These are phyloP conservation scores for Mercurialis annua DNA, from an alignment of 345 rosid genomes.

Conservation along the genomic window DNA sequence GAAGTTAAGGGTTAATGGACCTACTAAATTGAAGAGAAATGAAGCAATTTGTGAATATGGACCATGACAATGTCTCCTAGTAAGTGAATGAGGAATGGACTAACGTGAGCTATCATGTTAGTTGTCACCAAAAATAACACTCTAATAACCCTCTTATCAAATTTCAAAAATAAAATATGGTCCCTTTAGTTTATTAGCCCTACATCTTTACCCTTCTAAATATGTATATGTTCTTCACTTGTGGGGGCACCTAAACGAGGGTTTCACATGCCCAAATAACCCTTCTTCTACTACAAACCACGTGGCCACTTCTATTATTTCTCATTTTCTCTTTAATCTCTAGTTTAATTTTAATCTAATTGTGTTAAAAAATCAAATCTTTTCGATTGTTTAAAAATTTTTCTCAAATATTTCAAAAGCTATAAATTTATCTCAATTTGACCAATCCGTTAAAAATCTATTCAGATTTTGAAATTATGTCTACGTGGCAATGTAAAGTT, in stretches of 20 bases:
- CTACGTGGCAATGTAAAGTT: no score
- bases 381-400: no score
- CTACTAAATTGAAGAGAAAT: conserved; percentile 30
- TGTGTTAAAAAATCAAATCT: no score
- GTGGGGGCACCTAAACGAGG: conserved; percentile 44
- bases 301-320: conserved; percentile 41
- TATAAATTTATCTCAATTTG: no score
- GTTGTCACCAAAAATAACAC: conserved; percentile 30
- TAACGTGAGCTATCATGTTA: conserved; percentile 55
- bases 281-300: conserved; percentile 48
- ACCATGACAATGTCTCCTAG: conserved; percentile 44
- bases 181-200: conserved; percentile 19
- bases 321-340: background rate
- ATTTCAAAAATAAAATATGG: no score
- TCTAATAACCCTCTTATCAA: background rate
- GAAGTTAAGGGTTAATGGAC: conserved; percentile 21
- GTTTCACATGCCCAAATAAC: conserved; percentile 50
- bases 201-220: conserved; percentile 11
- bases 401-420: no score
- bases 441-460: no score
- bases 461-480: no score
- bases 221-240: conserved; percentile 4
- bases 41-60: conserved; percentile 36
- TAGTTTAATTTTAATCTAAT: background rate
- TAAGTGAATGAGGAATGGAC: conserved; percentile 41